Evolutionary conservation across 495 filamentous ascomycete species (phyloP), one percentile per base, ranked within the genome.

Genomic region (Neurospora intermedia): DNA sequence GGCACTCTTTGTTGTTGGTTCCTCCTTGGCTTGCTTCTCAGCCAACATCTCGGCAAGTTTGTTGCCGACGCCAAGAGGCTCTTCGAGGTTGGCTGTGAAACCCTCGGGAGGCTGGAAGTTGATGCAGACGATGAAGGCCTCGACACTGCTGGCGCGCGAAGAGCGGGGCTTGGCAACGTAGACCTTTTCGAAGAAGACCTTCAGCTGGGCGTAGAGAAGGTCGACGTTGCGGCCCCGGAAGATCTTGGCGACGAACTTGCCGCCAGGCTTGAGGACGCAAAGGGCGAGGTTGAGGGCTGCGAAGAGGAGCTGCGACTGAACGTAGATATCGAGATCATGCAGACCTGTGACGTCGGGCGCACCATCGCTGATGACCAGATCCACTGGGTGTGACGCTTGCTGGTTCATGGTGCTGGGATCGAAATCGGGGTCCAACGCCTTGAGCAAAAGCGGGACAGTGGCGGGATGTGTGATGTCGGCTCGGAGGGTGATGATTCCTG

Each of bases 391-490:
- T 6, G 84, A 81, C 20, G 87, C 82, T 59, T 89, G 86, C 16
- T 84, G 80, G 71, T 77, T 80, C 71, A 80, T 83, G 9, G 80
- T 76, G 54, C 88, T 86, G 69, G 85, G 78, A 69, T 90, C 91
- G 73, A 89, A 89, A 69, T 91, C 89, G 0, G 93, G 90, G 74
- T 96, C 93, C 23, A 99, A 86, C 9, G 95, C 94, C 73, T 89
- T 88, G 16, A 97, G 85, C 18, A 99, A 89, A 23, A 97, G 86
- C 31, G 94, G 94, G 42, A 98, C 91, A 3, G 96, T 99, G 23
- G 93, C 94, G 2, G 96, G 95, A 83, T 98, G 95, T 18, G 96
- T 99, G 81, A 99, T 98, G 79, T 99, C 96, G 20, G 95, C 96
- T 79, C 93, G 90, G 54, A 98, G 86, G 16, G 90, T 96, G 40